These are phyloP conservation scores for Phytophthora tentaculata DNA, from an alignment of 352 stramenopile species.

Conservation along the genomic window DNA sequence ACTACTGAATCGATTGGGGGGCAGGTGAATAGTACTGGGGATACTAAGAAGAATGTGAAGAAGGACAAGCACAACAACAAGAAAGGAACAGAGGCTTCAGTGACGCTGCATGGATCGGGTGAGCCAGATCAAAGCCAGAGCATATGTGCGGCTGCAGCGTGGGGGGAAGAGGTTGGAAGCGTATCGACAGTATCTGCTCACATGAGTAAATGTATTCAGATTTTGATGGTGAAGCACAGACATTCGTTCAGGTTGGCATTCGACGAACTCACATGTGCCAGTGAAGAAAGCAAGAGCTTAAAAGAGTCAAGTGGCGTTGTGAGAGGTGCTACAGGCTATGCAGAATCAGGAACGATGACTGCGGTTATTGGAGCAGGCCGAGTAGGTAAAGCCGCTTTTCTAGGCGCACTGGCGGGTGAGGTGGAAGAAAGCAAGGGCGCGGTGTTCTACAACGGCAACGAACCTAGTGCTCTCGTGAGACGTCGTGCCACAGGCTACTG, in stretches of 20 bases:
- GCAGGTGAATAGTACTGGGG: background rate
- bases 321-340: constrained; percentile 27
- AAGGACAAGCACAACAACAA: constrained; percentile 5
- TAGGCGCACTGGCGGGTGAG: constrained; percentile 27
- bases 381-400: constrained; percentile 18
- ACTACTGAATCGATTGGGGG: background rate
- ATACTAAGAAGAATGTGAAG: background rate
- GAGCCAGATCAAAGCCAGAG: constrained; percentile 6
- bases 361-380: constrained; percentile 28
- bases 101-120: background rate
- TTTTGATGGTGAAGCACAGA: constrained; percentile 10
- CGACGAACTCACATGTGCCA: constrained; percentile 26
- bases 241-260: constrained; percentile 28
- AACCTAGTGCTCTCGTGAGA: constrained; percentile 21
- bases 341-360: constrained; percentile 26
- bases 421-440: constrained; percentile 15
- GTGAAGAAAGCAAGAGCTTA: background rate
- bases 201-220: constrained; percentile 7
- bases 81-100: background rate
- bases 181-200: constrained; percentile 5
- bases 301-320: constrained; percentile 13
- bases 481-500: constrained; percentile 32
- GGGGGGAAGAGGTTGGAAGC: constrained; percentile 19
- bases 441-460: constrained; percentile 32
- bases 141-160: constrained; percentile 22